Evolutionary conservation across 2,329 filamentous ascomycete species (phyloP).

Genomic region (Fusarium lateritium): DNA sequence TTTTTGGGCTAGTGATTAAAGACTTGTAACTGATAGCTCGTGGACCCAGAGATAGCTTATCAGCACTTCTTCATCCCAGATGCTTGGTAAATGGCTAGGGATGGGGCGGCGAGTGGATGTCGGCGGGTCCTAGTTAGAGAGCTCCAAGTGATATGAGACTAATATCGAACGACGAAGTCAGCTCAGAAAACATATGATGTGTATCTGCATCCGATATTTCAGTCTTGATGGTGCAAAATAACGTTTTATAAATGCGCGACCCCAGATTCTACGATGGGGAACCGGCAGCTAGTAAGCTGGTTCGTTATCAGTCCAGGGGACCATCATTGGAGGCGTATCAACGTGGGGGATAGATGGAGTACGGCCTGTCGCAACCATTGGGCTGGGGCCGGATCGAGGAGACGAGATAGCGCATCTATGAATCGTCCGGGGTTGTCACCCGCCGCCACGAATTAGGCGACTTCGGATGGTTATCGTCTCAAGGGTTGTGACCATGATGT

Average conservation of each 20-base stretch:
- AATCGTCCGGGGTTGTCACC: slow-evolving; percentile 21
- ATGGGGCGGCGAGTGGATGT: slow-evolving; percentile 31
- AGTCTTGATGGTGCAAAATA: slow-evolving; percentile 1
- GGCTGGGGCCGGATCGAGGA: slow-evolving; percentile 27
- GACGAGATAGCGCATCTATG: slow-evolving; percentile 37
- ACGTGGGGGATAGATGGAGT: slow-evolving; percentile 43
- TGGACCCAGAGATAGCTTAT: slow-evolving; percentile 50
- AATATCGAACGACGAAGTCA: slow-evolving; percentile 27
- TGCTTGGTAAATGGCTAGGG: slow-evolving; percentile 38
- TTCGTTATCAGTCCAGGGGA: slow-evolving; percentile 40
- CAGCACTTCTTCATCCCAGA: slow-evolving; percentile 34
- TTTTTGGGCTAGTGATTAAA: slow-evolving; percentile 41
- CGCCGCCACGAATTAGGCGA: slow-evolving; percentile 17
- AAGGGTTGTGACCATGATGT: not conserved
- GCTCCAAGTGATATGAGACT: slow-evolving; percentile 24
- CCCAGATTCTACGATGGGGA: slow-evolving; percentile 21
- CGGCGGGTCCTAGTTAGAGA: slow-evolving; percentile 40
- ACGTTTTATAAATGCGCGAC: slow-evolving; percentile 25
- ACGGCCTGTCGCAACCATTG: slow-evolving; percentile 20
- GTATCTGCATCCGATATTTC: slow-evolving; percentile 10
- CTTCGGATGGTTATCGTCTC: slow-evolving; percentile 1
- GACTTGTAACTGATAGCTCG: slow-evolving; percentile 37
- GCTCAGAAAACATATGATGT: slow-evolving; percentile 23
- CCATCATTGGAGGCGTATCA: slow-evolving; percentile 14
- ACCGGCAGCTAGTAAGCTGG: slow-evolving; percentile 7